Evolutionary conservation across 2,329 filamentous ascomycete genomes (phyloP).

Genomic region (Penicillium sp.): DNA sequence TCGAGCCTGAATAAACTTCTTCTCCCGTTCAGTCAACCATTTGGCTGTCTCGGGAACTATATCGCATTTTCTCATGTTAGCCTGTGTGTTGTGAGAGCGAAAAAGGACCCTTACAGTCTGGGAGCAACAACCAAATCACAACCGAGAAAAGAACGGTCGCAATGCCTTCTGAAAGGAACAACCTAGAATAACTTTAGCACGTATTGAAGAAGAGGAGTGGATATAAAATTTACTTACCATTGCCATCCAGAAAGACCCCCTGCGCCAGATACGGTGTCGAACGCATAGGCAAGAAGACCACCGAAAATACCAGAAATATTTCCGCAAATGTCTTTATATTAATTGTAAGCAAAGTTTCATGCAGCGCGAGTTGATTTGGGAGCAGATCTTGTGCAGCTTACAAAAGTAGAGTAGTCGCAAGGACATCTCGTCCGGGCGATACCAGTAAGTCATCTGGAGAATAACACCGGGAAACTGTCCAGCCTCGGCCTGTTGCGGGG

Average conservation of each 20-base stretch:
- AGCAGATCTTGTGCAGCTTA: conserved; percentile 24
- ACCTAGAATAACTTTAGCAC: conserved; percentile 10
- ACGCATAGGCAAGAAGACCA: conserved; percentile 47
- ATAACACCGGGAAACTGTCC: conserved; percentile 47
- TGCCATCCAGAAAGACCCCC: conserved; percentile 34
- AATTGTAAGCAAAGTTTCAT: background rate
- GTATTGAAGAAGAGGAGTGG: background rate
- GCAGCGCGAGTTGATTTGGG: conserved; percentile 17
- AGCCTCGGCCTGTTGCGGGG: conserved; percentile 33
- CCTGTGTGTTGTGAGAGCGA: background rate
- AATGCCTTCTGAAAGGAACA: conserved; percentile 27
- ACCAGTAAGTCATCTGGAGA: conserved; percentile 49
- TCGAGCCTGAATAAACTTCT: conserved; percentile 51
- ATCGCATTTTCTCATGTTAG: background rate
- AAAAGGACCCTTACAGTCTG: conserved; percentile 46
- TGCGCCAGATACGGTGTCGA: conserved; percentile 41
- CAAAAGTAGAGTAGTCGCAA: conserved; percentile 50
- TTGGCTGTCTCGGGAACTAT: conserved; percentile 46
- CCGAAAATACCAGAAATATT: conserved; percentile 46
- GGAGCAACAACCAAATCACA: conserved; percentile 40
- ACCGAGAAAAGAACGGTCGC: conserved; percentile 23
- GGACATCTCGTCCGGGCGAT: conserved; percentile 48
- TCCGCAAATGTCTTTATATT: conserved; percentile 39
- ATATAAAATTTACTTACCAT: conserved; percentile 16
- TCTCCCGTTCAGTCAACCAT: conserved; percentile 50